Evolutionary conservation across 805 yeast species (phyloP).

Genomic region (Teunomyces lycoperdinae): DNA sequence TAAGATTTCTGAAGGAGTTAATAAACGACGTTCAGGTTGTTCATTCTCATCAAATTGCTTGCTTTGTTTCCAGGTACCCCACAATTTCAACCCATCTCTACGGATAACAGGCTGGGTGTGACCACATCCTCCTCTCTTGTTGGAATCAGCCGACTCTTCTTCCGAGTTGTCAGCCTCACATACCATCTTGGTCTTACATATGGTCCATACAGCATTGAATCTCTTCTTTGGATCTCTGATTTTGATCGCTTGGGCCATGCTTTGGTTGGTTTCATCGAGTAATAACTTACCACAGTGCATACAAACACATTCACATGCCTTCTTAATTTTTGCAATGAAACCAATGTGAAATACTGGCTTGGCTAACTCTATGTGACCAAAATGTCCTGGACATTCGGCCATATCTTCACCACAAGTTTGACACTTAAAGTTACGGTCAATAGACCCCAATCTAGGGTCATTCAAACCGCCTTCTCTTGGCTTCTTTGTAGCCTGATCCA

Average conservation of each 20-base stretch:
- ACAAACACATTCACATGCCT: conserved; percentile 94
- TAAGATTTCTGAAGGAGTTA: conserved; percentile 84
- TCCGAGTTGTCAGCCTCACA: conserved; percentile 87
- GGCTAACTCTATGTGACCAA: conserved; percentile 97
- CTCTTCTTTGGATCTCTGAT: conserved; percentile 94
- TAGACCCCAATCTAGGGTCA: conserved; percentile 95
- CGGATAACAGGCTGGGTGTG: conserved; percentile 94
- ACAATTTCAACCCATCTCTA: conserved; percentile 89
- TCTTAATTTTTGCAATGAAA: conserved; percentile 90
- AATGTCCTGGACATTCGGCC: conserved; percentile 99
- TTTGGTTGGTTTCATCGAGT: conserved; percentile 77
- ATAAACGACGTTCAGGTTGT: conserved; percentile 87
- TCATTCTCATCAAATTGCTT: conserved; percentile 78
- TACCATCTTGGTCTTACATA: conserved; percentile 87
- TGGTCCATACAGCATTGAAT: conserved; percentile 93
- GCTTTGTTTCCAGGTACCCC: conserved; percentile 98
- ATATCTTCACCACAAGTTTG: conserved; percentile 99
- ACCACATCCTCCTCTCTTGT: conserved; percentile 96
- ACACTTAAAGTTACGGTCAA: conserved; percentile 95
- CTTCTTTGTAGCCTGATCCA: conserved; percentile 93
- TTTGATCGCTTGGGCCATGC: conserved; percentile 82
- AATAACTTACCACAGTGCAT: conserved; percentile 97
- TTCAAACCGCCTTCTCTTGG: conserved; percentile 97
- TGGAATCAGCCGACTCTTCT: conserved; percentile 42
- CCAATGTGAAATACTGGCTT: conserved; percentile 99